A percentile compares a stretch with the other conserved stretches of the same genome.
These are phyloP conservation scores for Fusarium xyrophilum DNA, from an alignment of 2,329 filamentous ascomycete species.

Conservation along the genomic window DNA sequence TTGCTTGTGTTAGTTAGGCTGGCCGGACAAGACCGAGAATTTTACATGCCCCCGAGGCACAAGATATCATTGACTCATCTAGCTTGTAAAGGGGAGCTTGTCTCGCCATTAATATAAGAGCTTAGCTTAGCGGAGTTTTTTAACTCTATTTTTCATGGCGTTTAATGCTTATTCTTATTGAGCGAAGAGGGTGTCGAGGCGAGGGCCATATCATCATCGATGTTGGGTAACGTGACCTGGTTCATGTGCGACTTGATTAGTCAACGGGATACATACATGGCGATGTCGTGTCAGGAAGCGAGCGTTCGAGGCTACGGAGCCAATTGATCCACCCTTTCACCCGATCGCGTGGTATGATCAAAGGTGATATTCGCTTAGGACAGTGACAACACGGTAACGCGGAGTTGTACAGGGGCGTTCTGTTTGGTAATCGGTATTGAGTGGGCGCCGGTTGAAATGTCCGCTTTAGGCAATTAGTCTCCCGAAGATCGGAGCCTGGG, in stretches of 20 bases:
- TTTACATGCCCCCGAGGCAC: not conserved
- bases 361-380: not conserved
- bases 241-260: not conserved
- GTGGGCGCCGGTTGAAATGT: not conserved
- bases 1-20: not conserved
- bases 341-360: not conserved
- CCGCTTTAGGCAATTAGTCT: not conserved
- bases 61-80: not conserved
- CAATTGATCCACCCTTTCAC: not conserved
- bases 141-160: not conserved
- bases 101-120: not conserved
- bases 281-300: not conserved
- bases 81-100: not conserved
- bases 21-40: not conserved
- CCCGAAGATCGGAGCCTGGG: not conserved
- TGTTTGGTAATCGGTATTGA: not conserved
- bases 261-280: not conserved
- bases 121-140: not conserved
- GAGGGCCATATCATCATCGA: not conserved
- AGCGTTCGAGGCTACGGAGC: not conserved
- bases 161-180: not conserved
- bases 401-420: not conserved
- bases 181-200: not conserved
- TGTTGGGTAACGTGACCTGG: not conserved
- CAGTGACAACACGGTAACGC: not conserved